Percentiles rank a stretch among this genome's conserved stretches.
Conservation (phyloP, 176 grass and related monocot species). For the Carex scoparia region DNA sequence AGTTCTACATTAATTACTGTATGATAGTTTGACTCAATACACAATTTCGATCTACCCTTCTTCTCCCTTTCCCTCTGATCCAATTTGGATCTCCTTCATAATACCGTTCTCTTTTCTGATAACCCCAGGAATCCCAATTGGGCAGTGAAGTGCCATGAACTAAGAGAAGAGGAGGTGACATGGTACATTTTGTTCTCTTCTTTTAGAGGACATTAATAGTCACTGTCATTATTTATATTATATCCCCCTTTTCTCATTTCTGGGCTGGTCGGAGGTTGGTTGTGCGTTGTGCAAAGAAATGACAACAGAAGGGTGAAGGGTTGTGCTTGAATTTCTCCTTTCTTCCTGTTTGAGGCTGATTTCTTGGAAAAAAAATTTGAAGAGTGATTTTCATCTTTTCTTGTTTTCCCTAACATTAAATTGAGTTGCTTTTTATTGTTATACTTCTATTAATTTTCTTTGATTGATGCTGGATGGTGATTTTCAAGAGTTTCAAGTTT, state of each 20-base stretch:
- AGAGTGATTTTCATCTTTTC: constrained; percentile 18
- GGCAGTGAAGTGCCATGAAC: constrained; percentile 22
- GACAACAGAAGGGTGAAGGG: not conserved
- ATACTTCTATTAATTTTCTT: not conserved
- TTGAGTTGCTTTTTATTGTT: not conserved
- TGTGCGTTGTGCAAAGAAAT: not conserved
- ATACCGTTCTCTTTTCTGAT: not conserved
- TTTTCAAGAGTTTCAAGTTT: not conserved
- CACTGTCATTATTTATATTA: constrained; percentile 37
- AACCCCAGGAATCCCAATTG: not conserved
- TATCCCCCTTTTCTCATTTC: not conserved
- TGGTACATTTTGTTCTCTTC: constrained; percentile 38
- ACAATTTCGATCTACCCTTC: not conserved
- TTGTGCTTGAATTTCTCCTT: not conserved
- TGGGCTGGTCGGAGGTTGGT: not conserved
- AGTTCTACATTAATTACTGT: too few species aligned
- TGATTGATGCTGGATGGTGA: not conserved
- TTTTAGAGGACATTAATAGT: constrained; percentile 33
- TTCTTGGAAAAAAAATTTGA: constrained; percentile 27
- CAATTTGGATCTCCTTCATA: not conserved
- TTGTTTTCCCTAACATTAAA: not conserved
- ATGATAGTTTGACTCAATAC: too few species aligned
- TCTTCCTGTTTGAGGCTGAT: not conserved
- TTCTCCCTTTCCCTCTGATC: not conserved
- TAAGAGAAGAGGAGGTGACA: constrained; percentile 37